Evolutionary conservation across 148 eudicot species (phyloP).

Genomic region (Amaranthus cruentus): DNA sequence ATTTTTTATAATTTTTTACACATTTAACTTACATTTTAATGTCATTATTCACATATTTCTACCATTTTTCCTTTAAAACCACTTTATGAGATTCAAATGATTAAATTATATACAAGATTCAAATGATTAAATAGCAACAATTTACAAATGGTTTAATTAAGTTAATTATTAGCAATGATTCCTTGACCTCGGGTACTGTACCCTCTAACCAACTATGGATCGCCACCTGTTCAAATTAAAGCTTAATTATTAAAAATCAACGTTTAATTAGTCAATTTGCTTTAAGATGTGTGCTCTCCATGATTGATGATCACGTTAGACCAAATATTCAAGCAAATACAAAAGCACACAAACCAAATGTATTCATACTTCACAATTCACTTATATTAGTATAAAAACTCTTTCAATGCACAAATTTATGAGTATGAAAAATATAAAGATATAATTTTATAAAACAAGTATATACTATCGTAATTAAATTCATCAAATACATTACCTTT

Average conservation of each 20-base stretch:
- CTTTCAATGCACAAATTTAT: too few relatives aligned
- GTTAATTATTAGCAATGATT: conserved; percentile 3
- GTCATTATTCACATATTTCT: too few relatives aligned
- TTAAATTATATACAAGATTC: neutral
- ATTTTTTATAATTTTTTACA: too few relatives aligned
- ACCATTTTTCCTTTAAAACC: neutral
- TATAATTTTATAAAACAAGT: too few relatives aligned
- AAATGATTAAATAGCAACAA: conserved; percentile 8
- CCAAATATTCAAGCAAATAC: conserved; percentile 12
- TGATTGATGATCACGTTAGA: conserved; percentile 45
- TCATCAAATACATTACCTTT: too few relatives aligned
- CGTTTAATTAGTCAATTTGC: conserved; percentile 13
- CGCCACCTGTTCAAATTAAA: conserved; percentile 16
- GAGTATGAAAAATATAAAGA: too few relatives aligned
- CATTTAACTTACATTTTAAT: too few relatives aligned
- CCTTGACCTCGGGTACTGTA: conserved; percentile 7
- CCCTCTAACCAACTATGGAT: conserved; percentile 10
- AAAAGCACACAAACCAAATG: too few relatives aligned
- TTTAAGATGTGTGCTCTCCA: conserved; percentile 33
- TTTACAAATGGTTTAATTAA: conserved; percentile 11
- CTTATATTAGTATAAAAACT: too few relatives aligned
- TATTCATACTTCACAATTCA: too few relatives aligned
- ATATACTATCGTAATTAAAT: too few relatives aligned
- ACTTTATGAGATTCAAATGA: neutral
- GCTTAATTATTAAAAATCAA: neutral